These are phyloP conservation scores for Telopea speciosissima DNA, from an alignment of 177 flowering plant species.

Conservation along the genomic window DNA sequence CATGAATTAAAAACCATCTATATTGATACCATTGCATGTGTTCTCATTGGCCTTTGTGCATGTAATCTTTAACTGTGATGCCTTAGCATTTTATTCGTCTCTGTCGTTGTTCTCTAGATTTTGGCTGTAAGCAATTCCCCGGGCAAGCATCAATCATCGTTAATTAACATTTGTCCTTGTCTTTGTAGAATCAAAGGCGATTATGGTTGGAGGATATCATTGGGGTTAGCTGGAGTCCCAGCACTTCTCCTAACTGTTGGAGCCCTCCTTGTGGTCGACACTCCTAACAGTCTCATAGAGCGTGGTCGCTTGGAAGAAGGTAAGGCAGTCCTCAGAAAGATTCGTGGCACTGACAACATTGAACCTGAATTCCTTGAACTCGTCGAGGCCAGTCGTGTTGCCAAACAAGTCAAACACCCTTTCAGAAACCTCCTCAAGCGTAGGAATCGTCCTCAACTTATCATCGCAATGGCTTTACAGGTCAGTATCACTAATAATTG, in stretches of 20 bases:
- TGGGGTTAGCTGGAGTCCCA: slow-evolving; percentile 85
- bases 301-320: slow-evolving; percentile 77
- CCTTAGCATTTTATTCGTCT: no score
- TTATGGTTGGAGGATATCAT: slow-evolving; percentile 94
- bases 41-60: no score
- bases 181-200: slow-evolving; percentile 53
- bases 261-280: slow-evolving; percentile 66
- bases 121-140: not conserved
- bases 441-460: slow-evolving; percentile 67
- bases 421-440: slow-evolving; percentile 72
- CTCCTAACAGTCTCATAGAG: slow-evolving; percentile 92
- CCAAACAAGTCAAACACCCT: slow-evolving; percentile 75
- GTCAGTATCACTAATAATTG: slow-evolving; percentile 22
- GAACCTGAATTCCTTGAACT: slow-evolving; percentile 83
- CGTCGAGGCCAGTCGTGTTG: slow-evolving; percentile 74
- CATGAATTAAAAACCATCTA: no score
- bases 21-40: no score
- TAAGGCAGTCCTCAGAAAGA: slow-evolving; percentile 54
- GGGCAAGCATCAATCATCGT: not conserved
- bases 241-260: slow-evolving; percentile 71
- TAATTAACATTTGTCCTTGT: not conserved
- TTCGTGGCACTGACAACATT: slow-evolving; percentile 76
- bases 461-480: slow-evolving; percentile 68
- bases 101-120: no score
- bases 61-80: not conserved